These are phyloP conservation scores for Diphasiastrum complanatum DNA, from an alignment of 83 land plant genomes.

Conservation along the genomic window DNA sequence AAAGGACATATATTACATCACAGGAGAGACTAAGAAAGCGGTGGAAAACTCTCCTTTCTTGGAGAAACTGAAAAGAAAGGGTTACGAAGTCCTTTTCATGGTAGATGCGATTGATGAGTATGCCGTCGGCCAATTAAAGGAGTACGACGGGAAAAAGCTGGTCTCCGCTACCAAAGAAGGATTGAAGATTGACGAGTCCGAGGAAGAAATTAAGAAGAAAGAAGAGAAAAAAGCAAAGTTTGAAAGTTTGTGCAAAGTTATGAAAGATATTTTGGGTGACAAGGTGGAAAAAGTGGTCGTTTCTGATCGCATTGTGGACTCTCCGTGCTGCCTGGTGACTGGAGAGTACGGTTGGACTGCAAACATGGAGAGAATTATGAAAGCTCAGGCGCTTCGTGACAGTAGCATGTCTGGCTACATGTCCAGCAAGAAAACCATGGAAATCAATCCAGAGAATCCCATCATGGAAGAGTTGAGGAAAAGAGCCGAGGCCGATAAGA, in stretches of 20 bases:
- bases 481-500: slow-evolving; percentile 34
- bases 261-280: slow-evolving; percentile 61
- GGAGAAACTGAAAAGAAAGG: slow-evolving; percentile 4
- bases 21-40: too few relatives aligned
- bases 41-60: slow-evolving; percentile 4
- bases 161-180: slow-evolving; percentile 69
- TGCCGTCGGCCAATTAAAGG: too few relatives aligned
- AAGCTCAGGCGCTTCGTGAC: slow-evolving; percentile 63
- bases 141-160: slow-evolving; percentile 62
- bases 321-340: slow-evolving; percentile 65
- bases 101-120: too few relatives aligned
- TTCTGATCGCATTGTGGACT: slow-evolving; percentile 64
- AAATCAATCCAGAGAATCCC: slow-evolving; percentile 58
- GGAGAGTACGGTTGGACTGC: slow-evolving; percentile 76
- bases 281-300: slow-evolving; percentile 70
- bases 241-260: slow-evolving; percentile 62
- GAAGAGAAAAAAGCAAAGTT: slow-evolving; percentile 59
- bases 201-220: slow-evolving; percentile 52
- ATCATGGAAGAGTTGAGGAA: slow-evolving; percentile 56
- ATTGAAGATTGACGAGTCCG: slow-evolving; percentile 56
- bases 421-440: slow-evolving; percentile 62
- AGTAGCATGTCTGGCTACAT: slow-evolving; percentile 49
- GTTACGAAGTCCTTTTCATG: too few relatives aligned
- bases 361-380: slow-evolving; percentile 76
- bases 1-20: too few relatives aligned